Base-by-base conservation (phyloP, 1,284 basidiomycete species). In the Malassezia brasiliensis region DNA sequence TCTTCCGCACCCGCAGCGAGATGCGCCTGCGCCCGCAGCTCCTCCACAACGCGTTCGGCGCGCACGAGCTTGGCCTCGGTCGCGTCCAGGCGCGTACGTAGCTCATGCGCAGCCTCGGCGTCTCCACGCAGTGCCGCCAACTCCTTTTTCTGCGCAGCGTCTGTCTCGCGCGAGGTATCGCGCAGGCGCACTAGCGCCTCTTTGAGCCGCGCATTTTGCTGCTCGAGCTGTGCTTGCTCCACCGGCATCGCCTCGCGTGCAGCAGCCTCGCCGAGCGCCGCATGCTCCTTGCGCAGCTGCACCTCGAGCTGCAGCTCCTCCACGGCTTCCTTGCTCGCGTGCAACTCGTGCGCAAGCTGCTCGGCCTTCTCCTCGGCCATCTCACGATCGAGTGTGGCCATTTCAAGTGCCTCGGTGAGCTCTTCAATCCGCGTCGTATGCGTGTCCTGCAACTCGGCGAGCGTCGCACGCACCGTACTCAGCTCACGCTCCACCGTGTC, bases 1-100 rank as follows among this genome's bases (percentile, higher is more conserved):
- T 98, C 94, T 75, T 98, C 91, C 0, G 90, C 90, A 17, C 88
- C 88, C 2, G 94, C 80, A 0, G 94, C 89, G 73, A 93, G 90
- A 69, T 99, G 94, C 10, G 98, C 82, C 74, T 98, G 93, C 15
- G 83, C 72, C 75, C 96, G 96, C 56, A 98, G 83, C 55, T 96
- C 90, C 63, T 94, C 90, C 28, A 96, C 84, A 65, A 94, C 88
- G 0, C 81, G 81, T 68, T 96, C 90, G 19, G 56, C 53, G 61
- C 55, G 48, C 35, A 62, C 55, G 10, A 59, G 61, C 37, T 58
- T 63, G 39, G 66, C 59, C 20, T 57, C 57, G 38, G 61, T 53
- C 5, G 59, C 50, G 22, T 61, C 57, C 44, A 65, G 62, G 44
- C 60, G 60, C 25, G 52, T 49, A 42, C 67, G 60, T 35, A 73